Conservation (phyloP, 306 rosid genomes). For the Fagus crenata region DNA sequence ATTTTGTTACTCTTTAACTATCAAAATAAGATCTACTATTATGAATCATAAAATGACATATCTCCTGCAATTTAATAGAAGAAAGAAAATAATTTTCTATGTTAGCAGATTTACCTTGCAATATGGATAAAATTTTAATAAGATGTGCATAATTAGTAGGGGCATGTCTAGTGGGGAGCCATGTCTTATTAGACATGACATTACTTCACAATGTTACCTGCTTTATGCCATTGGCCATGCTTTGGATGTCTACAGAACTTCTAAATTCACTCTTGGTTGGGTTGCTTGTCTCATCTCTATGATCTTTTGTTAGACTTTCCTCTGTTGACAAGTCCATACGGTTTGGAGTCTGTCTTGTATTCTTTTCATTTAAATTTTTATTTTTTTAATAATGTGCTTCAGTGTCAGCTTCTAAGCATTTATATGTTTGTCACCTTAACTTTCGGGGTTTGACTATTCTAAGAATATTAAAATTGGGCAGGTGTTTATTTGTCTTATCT, state of each 20-base stretch:
- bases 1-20: background rate
- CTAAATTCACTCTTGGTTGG: background rate
- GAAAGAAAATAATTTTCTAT: background rate
- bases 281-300: background rate
- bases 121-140: background rate
- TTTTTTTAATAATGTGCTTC: background rate
- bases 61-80: background rate
- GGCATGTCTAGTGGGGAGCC: background rate
- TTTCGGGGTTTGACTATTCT: background rate
- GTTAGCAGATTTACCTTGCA: background rate
- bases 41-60: background rate
- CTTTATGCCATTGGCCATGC: constrained; percentile 1
- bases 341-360: background rate
- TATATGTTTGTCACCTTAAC: background rate
- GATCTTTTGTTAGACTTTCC: background rate
- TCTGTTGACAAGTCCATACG: background rate
- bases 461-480: too few species aligned
- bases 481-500: constrained; percentile 18
- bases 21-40: background rate
- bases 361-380: background rate
- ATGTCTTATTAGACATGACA: background rate
- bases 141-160: background rate
- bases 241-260: background rate
- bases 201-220: background rate
- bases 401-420: background rate